Percentiles rank a stretch among this genome's conserved stretches.
phyloP scores from a whole-genome alignment of 129 eudicot species.

The Escallonia rubra region DNA sequence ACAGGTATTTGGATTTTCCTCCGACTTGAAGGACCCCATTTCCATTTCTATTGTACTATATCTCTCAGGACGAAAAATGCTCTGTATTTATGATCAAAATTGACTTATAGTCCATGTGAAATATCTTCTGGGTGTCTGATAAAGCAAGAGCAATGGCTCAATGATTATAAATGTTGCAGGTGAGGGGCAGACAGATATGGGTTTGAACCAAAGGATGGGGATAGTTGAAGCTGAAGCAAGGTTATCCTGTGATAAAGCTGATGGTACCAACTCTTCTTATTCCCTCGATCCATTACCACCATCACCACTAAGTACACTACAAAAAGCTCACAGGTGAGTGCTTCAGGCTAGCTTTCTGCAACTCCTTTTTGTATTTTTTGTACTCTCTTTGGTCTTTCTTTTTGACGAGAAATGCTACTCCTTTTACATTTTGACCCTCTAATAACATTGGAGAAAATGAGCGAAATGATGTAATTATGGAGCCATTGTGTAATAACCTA shows the following conservation, averaged over 20 bases:
- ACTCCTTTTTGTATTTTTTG: constrained; percentile 18
- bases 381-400: constrained; percentile 17
- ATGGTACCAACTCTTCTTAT: constrained; percentile 31
- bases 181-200: constrained; percentile 32
- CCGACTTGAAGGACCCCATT: constrained; percentile 16
- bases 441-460: constrained; percentile 18
- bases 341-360: constrained; percentile 7
- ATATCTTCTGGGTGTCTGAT: constrained; percentile 16
- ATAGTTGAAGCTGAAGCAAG: constrained; percentile 22
- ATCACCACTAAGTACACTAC: constrained; percentile 35
- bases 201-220: constrained; percentile 30
- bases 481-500: too few relatives aligned
- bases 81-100: neutral
- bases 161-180: constrained; percentile 31
- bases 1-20: constrained; percentile 47
- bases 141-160: constrained; percentile 15
- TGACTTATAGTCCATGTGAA: constrained; percentile 6
- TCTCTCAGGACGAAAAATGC: neutral
- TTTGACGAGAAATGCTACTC: neutral
- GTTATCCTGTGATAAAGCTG: constrained; percentile 37
- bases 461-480: too few relatives aligned
- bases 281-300: constrained; percentile 26
- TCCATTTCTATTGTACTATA: constrained; percentile 9
- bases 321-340: constrained; percentile 51
- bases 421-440: constrained; percentile 25